Evolutionary conservation across 495 filamentous ascomycete genomes (phyloP).

Genomic region (Penicillium herquei): DNA sequence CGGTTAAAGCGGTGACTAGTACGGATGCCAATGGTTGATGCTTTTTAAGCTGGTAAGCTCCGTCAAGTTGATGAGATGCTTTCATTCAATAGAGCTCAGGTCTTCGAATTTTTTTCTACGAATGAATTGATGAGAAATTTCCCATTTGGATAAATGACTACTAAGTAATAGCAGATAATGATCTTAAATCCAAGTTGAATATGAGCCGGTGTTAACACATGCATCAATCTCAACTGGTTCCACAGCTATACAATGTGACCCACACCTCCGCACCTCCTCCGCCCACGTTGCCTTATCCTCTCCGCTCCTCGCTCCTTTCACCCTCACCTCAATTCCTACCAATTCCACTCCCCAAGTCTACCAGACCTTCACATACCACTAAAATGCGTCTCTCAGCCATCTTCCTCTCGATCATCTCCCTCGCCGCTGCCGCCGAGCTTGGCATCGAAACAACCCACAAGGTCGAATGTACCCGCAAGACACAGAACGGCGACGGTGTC

Average conservation of each 20-base stretch:
- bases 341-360: background rate
- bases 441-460: constrained; percentile 72
- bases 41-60: no score
- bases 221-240: background rate
- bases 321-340: background rate
- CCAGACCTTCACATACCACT: constrained; percentile 1
- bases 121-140: no score
- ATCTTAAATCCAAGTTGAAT: no score
- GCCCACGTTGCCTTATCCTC: constrained; percentile 7
- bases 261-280: constrained; percentile 9
- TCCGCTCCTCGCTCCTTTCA: background rate
- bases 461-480: constrained; percentile 72
- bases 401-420: constrained; percentile 55
- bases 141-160: no score
- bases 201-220: no score
- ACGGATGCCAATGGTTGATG: background rate
- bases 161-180: no score
- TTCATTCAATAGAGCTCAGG: no score
- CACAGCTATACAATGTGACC: background rate
- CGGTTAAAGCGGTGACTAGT: no score
- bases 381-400: constrained; percentile 38
- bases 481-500: constrained; percentile 73
- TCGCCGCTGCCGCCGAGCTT: constrained; percentile 51
- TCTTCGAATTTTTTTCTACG: no score
- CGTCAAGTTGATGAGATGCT: no score